Evolutionary conservation across 108 stramenopile species (phyloP).

Genomic region (Mayamaea pseudoterrestris): DNA sequence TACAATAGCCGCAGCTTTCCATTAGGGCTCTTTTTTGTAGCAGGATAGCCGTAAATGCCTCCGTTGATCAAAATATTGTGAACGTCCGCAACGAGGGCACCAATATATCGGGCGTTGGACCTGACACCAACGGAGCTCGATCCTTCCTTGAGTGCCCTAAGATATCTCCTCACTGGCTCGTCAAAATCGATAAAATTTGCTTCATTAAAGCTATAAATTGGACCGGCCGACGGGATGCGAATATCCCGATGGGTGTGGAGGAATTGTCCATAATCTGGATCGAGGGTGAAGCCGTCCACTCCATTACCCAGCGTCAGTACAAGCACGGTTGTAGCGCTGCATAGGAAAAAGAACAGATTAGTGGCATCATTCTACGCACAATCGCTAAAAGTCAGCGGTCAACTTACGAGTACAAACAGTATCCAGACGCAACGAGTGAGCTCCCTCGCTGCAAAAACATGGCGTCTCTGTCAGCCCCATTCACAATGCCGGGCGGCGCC

Average conservation of each 20-base stretch:
- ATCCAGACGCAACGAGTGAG: slow-evolving; percentile 85
- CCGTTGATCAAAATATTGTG: slow-evolving; percentile 98
- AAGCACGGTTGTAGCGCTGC: slow-evolving; percentile 87
- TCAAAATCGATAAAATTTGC: slow-evolving; percentile 86
- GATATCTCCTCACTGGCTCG: slow-evolving; percentile 52
- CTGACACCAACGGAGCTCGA: slow-evolving; percentile 20
- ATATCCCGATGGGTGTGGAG: slow-evolving; percentile 91
- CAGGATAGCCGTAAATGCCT: slow-evolving; percentile 97
- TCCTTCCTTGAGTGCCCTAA: slow-evolving; percentile 48
- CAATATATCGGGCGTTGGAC: slow-evolving; percentile 85
- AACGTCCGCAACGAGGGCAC: slow-evolving; percentile 96
- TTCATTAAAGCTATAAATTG: slow-evolving; percentile 94
- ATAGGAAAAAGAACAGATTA: slow-evolving; percentile 1
- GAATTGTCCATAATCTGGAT: slow-evolving; percentile 90
- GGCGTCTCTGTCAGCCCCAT: slow-evolving; percentile 3
- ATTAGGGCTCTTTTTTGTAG: slow-evolving; percentile 65
- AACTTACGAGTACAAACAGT: slow-evolving; percentile 90
- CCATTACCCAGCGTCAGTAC: slow-evolving; percentile 88
- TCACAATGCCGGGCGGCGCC: slow-evolving; percentile 34
- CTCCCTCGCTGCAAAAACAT: slow-evolving; percentile 78
- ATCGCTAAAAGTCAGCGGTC: background rate
- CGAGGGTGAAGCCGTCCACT: slow-evolving; percentile 97
- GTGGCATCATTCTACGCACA: background rate
- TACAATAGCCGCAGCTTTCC: slow-evolving; percentile 85
- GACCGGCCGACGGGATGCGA: slow-evolving; percentile 78